These are phyloP conservation scores for Neopestalotiopsis sp. DNA, from an alignment of 2,329 filamentous ascomycete genomes.

Conservation along the genomic window DNA sequence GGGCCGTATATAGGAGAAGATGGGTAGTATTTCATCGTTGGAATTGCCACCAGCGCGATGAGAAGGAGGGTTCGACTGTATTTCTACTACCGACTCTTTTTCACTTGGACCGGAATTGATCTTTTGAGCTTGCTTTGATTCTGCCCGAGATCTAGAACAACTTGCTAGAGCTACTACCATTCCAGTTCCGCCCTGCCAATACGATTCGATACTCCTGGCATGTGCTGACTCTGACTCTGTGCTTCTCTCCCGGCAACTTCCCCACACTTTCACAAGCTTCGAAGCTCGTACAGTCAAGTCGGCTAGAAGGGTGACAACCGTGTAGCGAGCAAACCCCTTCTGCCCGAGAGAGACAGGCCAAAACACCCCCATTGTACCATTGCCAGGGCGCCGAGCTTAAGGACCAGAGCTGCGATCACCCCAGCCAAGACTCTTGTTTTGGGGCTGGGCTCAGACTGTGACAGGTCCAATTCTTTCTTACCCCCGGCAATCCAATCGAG, in stretches of 20 bases:
- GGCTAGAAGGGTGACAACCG: conserved; percentile 16
- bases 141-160: not conserved
- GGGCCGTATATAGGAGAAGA: no score
- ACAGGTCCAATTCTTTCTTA: conserved; percentile 4
- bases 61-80: no score
- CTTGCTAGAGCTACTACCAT: not conserved
- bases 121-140: not conserved
- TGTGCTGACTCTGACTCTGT: not conserved
- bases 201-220: not conserved
- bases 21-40: no score
- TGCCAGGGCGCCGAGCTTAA: conserved; percentile 20
- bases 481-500: conserved; percentile 10
- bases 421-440: not conserved
- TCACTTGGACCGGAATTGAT: not conserved
- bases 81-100: no score
- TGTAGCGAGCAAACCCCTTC: conserved; percentile 10
- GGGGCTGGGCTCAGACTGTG: not conserved
- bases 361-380: not conserved
- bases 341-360: conserved; percentile 11
- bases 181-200: not conserved
- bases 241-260: conserved; percentile 22
- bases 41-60: no score
- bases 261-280: conserved; percentile 41
- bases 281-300: conserved; percentile 18
- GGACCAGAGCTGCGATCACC: not conserved